Percentiles rank a stretch among this genome's conserved stretches.
phyloP scores from a whole-genome alignment of 805 yeast genomes.

The Wickerhamomyces tratensis region DNA sequence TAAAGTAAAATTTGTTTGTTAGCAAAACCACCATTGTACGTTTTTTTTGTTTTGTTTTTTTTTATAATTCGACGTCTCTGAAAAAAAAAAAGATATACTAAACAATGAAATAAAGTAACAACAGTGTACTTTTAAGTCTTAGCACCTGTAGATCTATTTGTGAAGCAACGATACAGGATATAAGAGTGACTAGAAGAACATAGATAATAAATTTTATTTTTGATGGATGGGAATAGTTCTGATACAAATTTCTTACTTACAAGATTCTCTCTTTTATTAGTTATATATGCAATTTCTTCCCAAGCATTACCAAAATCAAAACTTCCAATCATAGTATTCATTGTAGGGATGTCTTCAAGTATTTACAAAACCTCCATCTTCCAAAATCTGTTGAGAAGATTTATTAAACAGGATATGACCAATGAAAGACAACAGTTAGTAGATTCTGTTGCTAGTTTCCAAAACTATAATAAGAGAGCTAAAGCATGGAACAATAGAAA shows the following conservation, averaged over 20 bases:
- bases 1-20: too few relatives aligned
- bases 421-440: constrained; percentile 19
- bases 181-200: too few relatives aligned
- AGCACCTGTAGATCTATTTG: too few relatives aligned
- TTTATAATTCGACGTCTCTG: too few relatives aligned
- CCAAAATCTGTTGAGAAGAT: constrained; percentile 12
- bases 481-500: constrained; percentile 36
- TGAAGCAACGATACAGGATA: too few relatives aligned
- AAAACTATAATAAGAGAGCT: constrained; percentile 30
- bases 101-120: too few relatives aligned
- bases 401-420: constrained; percentile 12
- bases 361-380: constrained; percentile 14
- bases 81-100: too few relatives aligned
- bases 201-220: too few relatives aligned
- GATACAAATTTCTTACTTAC: constrained; percentile 12
- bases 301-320: constrained; percentile 15
- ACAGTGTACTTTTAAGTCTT: too few relatives aligned
- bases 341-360: constrained; percentile 21
- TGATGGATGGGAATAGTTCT: neutral
- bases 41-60: too few relatives aligned
- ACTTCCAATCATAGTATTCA: constrained; percentile 15
- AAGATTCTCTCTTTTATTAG: constrained; percentile 18
- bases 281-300: constrained; percentile 17
- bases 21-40: too few relatives aligned
- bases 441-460: constrained; percentile 36